These are phyloP conservation scores for Pachysandra terminalis DNA, from an alignment of 164 flowering plant species.

Conservation along the genomic window DNA sequence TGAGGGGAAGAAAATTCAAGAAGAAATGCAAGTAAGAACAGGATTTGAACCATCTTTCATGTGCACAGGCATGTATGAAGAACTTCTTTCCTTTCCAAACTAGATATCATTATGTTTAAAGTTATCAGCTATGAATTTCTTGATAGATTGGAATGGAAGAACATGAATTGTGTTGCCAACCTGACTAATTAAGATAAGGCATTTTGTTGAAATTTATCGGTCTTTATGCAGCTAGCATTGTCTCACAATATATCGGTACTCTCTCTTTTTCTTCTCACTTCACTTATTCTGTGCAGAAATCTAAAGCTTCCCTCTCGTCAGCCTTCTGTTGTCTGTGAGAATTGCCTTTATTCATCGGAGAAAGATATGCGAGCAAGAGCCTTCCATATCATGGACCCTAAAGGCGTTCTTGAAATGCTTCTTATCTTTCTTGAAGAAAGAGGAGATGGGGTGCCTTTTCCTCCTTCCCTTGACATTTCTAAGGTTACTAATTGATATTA, in stretches of 20 bases:
- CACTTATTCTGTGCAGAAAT: slow-evolving; percentile 40
- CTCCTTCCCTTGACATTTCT: slow-evolving; percentile 39
- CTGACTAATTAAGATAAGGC: too few relatives aligned
- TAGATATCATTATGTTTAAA: neutral
- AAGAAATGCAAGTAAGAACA: too few relatives aligned
- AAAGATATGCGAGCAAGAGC: slow-evolving; percentile 80
- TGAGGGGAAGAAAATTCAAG: too few relatives aligned
- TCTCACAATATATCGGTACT: neutral
- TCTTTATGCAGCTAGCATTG: neutral
- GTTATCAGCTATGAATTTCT: neutral
- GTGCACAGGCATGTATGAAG: neutral
- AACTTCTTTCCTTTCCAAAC: too few relatives aligned
- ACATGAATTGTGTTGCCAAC: too few relatives aligned
- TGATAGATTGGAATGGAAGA: too few relatives aligned
- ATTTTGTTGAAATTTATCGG: too few relatives aligned
- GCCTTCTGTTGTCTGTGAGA: slow-evolving; percentile 91
- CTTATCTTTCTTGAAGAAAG: slow-evolving; percentile 82
- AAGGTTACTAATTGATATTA: slow-evolving; percentile 28
- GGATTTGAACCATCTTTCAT: too few relatives aligned
- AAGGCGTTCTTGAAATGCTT: slow-evolving; percentile 79
- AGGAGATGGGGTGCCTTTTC: slow-evolving; percentile 33
- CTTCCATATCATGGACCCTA: slow-evolving; percentile 86
- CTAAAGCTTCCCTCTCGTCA: slow-evolving; percentile 84
- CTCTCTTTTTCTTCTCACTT: neutral
- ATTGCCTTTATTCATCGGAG: slow-evolving; percentile 68